Percentiles rank a stretch among this genome's conserved stretches.
phyloP scores from a whole-genome alignment of 2,329 filamentous ascomycete genomes.

The Cyclaneusma minus region DNA sequence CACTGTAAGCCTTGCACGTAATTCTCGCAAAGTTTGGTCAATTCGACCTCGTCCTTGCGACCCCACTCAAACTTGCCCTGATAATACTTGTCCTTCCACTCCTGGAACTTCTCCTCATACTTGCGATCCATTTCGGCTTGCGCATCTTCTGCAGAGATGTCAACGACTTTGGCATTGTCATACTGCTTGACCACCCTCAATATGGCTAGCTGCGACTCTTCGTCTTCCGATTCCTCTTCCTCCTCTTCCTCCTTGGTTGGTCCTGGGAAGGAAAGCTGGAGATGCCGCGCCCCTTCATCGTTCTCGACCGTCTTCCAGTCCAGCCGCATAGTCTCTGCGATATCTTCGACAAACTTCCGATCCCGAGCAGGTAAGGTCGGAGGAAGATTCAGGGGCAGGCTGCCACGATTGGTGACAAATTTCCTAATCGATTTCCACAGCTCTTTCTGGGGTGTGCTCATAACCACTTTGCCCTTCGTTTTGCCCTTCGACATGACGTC shows the following conservation, averaged over 20 bases:
- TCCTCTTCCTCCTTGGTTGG: constrained; percentile 42
- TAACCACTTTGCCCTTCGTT: constrained; percentile 55
- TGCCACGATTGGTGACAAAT: constrained; percentile 57
- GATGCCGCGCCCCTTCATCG: constrained; percentile 48
- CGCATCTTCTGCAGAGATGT: constrained; percentile 64
- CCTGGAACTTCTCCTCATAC: constrained; percentile 78
- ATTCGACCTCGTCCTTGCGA: constrained; percentile 62
- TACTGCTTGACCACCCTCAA: constrained; percentile 78
- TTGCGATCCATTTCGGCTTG: constrained; percentile 66
- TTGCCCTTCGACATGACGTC: constrained; percentile 29
- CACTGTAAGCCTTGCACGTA: constrained; percentile 96
- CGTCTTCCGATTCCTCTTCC: constrained; percentile 61
- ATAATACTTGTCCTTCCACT: constrained; percentile 95
- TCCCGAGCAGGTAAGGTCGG: constrained; percentile 62
- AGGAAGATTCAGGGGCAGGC: constrained; percentile 58
- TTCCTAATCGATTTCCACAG: constrained; percentile 72
- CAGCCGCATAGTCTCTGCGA: constrained; percentile 54
- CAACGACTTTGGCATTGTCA: constrained; percentile 75
- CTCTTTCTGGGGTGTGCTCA: constrained; percentile 68
- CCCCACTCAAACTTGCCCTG: constrained; percentile 82
- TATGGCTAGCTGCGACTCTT: constrained; percentile 71
- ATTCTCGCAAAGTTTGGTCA: constrained; percentile 77
- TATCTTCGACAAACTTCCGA: constrained; percentile 81
- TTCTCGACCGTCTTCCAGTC: constrained; percentile 49
- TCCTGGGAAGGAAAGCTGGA: constrained; percentile 48